Evolutionary conservation across 2,329 filamentous ascomycete genomes (phyloP).

Genomic region (Pezicula rhizophila): DNA sequence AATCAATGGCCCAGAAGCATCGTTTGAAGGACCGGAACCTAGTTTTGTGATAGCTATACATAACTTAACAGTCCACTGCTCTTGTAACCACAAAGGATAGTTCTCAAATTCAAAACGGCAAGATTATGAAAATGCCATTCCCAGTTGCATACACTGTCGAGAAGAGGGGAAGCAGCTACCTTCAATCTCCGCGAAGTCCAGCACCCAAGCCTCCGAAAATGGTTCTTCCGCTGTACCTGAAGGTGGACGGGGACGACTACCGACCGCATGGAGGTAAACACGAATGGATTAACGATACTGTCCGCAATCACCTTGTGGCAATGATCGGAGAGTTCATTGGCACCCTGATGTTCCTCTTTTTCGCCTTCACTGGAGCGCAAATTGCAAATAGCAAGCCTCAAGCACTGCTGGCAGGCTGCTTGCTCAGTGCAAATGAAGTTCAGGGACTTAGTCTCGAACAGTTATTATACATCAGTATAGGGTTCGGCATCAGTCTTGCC

Average conservation of each 20-base stretch:
- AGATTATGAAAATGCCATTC: background rate
- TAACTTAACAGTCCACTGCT: no score
- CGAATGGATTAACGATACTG: background rate
- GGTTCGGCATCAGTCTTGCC: conserved; percentile 35
- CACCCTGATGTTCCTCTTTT: conserved; percentile 32
- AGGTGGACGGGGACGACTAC: background rate
- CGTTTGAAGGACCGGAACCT: no score
- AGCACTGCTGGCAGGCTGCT: background rate
- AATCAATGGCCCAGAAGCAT: no score
- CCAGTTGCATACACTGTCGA: background rate
- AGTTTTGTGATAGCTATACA: no score
- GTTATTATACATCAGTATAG: conserved; percentile 27
- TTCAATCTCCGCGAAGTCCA: background rate
- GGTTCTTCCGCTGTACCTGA: background rate
- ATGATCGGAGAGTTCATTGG: conserved; percentile 42
- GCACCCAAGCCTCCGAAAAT: background rate
- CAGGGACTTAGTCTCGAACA: conserved; percentile 32
- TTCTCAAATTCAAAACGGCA: no score
- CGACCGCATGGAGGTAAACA: background rate
- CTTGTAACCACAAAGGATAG: no score
- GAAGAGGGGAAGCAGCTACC: background rate
- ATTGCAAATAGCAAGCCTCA: conserved; percentile 8
- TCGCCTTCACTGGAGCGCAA: conserved; percentile 19
- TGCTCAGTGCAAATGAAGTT: background rate
- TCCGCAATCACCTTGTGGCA: conserved; percentile 29